Evolutionary conservation across 495 filamentous ascomycete genomes (phyloP).

Genomic region (Annulohypoxylon moriforme): DNA sequence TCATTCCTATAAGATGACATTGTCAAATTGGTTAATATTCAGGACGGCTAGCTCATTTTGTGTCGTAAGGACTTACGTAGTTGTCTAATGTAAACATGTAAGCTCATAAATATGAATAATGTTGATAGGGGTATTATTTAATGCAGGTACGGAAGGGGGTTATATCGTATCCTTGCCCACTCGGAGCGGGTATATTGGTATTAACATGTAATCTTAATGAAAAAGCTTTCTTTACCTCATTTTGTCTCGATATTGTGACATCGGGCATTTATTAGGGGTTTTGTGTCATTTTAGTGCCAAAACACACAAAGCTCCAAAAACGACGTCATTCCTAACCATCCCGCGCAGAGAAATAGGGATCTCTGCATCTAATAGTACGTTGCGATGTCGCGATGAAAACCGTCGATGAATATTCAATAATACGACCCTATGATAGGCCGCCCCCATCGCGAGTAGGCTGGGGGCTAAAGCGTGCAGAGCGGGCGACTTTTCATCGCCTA

Average conservation of each 20-base stretch:
- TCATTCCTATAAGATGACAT: neutral
- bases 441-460: neutral
- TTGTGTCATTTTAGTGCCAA: constrained; percentile 15
- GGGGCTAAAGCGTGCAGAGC: neutral
- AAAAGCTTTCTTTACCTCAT: constrained; percentile 20
- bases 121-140: neutral
- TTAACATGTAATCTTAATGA: neutral
- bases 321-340: constrained; percentile 11
- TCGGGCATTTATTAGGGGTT: constrained; percentile 24
- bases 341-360: constrained; percentile 19
- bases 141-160: constrained; percentile 7
- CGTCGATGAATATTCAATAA: constrained; percentile 13
- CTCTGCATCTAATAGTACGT: constrained; percentile 12
- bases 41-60: neutral
- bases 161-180: neutral
- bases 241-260: constrained; percentile 19
- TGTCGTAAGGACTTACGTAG: neutral
- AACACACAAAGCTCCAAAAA: neutral
- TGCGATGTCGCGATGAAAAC: neutral
- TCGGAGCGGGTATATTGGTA: neutral
- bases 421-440: neutral
- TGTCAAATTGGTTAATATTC: neutral
- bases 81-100: neutral
- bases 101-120: neutral
- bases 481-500: neutral